phyloP scores from a whole-genome alignment of 148 eudicot species.

The Pharnaceum exiguum region DNA sequence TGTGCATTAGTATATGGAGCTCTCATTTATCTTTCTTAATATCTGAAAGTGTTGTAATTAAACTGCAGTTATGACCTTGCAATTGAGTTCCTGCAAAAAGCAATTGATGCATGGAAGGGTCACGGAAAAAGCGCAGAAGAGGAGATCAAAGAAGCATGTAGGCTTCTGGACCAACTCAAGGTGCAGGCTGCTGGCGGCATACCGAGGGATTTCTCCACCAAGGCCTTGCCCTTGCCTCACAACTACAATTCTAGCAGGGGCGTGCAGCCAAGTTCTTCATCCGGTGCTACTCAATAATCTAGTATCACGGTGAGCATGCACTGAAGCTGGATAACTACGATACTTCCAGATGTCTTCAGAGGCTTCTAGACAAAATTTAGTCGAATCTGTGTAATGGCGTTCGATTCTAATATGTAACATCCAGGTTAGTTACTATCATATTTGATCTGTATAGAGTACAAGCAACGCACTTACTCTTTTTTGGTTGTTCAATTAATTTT shows the following conservation, averaged over 20 bases:
- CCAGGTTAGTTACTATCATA: no score
- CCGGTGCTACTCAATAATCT: constrained; percentile 6
- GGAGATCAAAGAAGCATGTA: constrained; percentile 61
- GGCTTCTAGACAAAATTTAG: not conserved
- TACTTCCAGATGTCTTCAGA: not conserved
- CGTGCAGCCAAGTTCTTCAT: constrained; percentile 22
- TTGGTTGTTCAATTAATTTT: no score
- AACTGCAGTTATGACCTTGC: constrained; percentile 71
- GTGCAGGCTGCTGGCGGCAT: constrained; percentile 34
- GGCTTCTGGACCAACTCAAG: constrained; percentile 61
- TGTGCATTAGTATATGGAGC: not conserved
- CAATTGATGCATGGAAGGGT: constrained; percentile 65
- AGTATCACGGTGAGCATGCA: not conserved
- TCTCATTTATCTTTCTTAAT: not conserved
- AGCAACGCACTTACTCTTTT: no score
- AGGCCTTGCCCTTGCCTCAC: constrained; percentile 57
- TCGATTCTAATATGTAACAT: no score
- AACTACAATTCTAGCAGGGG: constrained; percentile 29
- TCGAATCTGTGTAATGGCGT: no score
- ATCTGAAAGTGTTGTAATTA: constrained; percentile 3
- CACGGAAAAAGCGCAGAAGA: constrained; percentile 67
- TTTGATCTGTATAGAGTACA: no score
- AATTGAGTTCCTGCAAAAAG: constrained; percentile 78
- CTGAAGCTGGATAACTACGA: not conserved
- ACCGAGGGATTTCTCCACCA: constrained; percentile 20